Conservation (phyloP, 2,329 filamentous ascomycete genomes). For the Aspergillus brunneoviolaceus region DNA sequence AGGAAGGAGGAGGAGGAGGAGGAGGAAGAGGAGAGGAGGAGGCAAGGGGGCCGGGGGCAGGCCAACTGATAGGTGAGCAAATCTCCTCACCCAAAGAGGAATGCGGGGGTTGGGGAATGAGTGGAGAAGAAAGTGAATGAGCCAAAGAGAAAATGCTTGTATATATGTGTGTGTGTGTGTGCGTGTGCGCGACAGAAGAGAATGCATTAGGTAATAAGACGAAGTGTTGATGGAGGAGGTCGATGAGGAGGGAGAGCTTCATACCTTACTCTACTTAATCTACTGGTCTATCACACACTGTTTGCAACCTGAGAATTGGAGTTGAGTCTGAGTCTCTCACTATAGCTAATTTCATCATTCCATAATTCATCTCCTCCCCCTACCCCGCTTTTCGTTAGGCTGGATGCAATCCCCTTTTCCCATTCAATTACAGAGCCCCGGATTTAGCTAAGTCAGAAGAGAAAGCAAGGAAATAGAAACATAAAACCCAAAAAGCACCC, state of each 20-base stretch:
- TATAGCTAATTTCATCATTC: not conserved
- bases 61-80: not conserved
- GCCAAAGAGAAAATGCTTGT: too few relatives aligned
- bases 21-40: not conserved
- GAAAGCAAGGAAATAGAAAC: not conserved
- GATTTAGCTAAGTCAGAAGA: not conserved
- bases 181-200: too few relatives aligned
- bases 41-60: not conserved
- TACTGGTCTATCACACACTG: too few relatives aligned
- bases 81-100: not conserved
- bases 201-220: too few relatives aligned
- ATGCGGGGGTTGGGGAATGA: not conserved
- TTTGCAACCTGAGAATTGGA: not conserved
- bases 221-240: too few relatives aligned
- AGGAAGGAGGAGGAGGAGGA: not conserved
- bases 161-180: too few relatives aligned
- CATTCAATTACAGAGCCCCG: not conserved
- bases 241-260: too few relatives aligned
- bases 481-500: not conserved
- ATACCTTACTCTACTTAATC: too few relatives aligned
- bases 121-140: not conserved
- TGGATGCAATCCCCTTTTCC: not conserved
- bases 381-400: not conserved
- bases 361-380: not conserved
- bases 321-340: not conserved